Percentiles rank a stretch among this genome's conserved stretches.
Conservation (phyloP, 306 rosid genomes). For the Bauhinia variegata region DNA sequence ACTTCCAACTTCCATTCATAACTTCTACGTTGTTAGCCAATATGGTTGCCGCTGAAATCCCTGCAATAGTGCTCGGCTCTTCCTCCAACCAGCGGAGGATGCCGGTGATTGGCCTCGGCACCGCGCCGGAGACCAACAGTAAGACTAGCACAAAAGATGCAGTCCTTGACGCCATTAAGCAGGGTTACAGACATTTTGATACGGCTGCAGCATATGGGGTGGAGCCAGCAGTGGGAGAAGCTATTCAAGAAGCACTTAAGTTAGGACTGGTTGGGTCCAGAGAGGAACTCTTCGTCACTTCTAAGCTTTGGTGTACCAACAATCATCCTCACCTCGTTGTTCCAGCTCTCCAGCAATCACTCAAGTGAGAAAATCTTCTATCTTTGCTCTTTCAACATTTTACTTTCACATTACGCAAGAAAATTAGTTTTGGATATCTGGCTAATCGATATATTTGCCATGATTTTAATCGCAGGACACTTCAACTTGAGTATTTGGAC, state of each 20-base stretch:
- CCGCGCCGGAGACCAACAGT: conserved; percentile 40
- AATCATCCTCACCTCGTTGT: conserved; percentile 45
- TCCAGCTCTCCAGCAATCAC: conserved; percentile 46
- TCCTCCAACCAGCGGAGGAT: conserved; percentile 32
- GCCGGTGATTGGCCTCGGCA: conserved; percentile 46
- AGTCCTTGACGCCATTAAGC: conserved; percentile 51
- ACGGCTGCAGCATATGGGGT: conserved; percentile 56
- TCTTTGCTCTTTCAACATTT: too few species aligned
- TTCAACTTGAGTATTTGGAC: conserved; percentile 47
- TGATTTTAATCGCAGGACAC: conserved; percentile 37
- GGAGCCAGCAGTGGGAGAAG: conserved; percentile 47
- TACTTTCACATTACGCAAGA: too few species aligned
- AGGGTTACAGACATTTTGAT: conserved; percentile 58
- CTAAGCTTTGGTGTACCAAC: conserved; percentile 55
- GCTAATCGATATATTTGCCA: too few species aligned
- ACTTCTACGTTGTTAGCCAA: background rate
- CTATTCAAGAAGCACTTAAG: conserved; percentile 47
- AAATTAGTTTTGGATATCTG: too few species aligned
- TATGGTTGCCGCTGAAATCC: conserved; percentile 11
- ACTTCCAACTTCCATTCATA: too few species aligned
- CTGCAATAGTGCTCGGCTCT: conserved; percentile 26
- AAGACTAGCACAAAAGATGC: conserved; percentile 44
- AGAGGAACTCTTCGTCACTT: conserved; percentile 48
- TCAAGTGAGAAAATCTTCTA: conserved; percentile 21
- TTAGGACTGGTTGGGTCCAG: conserved; percentile 43